Conservation (phyloP, 495 filamentous ascomycete species). For the Extremus antarcticus region DNA sequence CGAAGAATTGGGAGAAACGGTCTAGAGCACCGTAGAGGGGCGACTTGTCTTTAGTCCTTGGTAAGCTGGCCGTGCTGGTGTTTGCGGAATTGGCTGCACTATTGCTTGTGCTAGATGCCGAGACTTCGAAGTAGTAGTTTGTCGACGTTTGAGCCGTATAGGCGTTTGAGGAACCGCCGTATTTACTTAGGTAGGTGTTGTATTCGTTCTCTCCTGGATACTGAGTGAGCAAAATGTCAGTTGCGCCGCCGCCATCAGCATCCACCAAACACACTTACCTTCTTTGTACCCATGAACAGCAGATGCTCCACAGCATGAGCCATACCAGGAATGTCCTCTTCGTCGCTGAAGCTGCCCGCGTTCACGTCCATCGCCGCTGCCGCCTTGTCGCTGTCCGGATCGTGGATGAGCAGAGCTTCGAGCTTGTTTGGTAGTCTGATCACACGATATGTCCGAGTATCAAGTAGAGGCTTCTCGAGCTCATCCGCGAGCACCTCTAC, state of each 20-base stretch:
- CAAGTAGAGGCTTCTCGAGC: slow-evolving; percentile 76
- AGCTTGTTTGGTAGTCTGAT: slow-evolving; percentile 76
- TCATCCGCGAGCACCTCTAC: slow-evolving; percentile 61
- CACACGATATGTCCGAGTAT: slow-evolving; percentile 82
- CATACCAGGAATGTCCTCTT: slow-evolving; percentile 83
- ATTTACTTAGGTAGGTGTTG: slow-evolving; percentile 76
- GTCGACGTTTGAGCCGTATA: slow-evolving; percentile 90
- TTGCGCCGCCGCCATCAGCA: background rate
- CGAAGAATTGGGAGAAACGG: slow-evolving; percentile 96
- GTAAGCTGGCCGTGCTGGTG: slow-evolving; percentile 16
- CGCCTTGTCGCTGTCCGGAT: slow-evolving; percentile 92
- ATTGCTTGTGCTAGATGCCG: slow-evolving; percentile 44
- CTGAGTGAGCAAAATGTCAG: slow-evolving; percentile 32
- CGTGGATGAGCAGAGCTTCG: slow-evolving; percentile 90
- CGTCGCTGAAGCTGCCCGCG: slow-evolving; percentile 89
- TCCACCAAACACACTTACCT: slow-evolving; percentile 41
- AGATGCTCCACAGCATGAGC: slow-evolving; percentile 87
- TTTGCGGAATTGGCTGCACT: slow-evolving; percentile 16
- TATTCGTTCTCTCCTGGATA: slow-evolving; percentile 96
- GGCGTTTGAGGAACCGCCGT: slow-evolving; percentile 88
- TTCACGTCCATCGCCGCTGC: slow-evolving; percentile 92
- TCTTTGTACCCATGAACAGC: slow-evolving; percentile 97
- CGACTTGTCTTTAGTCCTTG: slow-evolving; percentile 33
- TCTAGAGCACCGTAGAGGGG: slow-evolving; percentile 85
- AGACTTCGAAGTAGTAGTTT: slow-evolving; percentile 96